phyloP scores from a whole-genome alignment of 768 basidiomycete genomes.

The Amanita molliuscula region DNA sequence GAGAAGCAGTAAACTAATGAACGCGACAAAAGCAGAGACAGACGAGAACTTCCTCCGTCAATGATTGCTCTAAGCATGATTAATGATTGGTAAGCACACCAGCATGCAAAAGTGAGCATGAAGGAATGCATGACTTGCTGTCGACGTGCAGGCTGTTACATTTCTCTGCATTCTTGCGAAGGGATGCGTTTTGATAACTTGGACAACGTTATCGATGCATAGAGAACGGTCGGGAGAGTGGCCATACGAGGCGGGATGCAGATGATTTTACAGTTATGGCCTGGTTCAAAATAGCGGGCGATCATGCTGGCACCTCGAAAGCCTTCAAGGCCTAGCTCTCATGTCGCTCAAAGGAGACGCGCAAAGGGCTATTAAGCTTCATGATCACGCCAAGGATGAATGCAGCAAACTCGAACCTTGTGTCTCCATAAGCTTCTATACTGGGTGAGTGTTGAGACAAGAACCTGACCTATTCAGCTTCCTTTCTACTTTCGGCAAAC shows the following conservation, averaged over 20 bases:
- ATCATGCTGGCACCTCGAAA: background rate
- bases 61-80: no score
- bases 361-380: background rate
- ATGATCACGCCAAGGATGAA: background rate
- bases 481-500: background rate
- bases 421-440: background rate
- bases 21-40: no score
- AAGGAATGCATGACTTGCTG: no score
- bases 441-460: background rate
- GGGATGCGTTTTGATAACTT: background rate
- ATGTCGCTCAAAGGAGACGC: background rate
- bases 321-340: background rate
- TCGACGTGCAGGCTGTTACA: background rate
- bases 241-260: background rate
- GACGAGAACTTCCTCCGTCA: no score
- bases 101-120: no score
- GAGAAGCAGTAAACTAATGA: no score
- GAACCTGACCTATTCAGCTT: background rate
- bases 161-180: background rate
- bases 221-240: background rate
- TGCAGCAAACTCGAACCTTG: background rate
- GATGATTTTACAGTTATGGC: background rate
- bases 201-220: background rate
- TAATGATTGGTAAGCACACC: no score
- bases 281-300: background rate